A percentile compares a stretch with the other conserved stretches of the same genome.
Conservation (phyloP, 2,329 filamentous ascomycete genomes). For the Clarireedia monteithiana region DNA sequence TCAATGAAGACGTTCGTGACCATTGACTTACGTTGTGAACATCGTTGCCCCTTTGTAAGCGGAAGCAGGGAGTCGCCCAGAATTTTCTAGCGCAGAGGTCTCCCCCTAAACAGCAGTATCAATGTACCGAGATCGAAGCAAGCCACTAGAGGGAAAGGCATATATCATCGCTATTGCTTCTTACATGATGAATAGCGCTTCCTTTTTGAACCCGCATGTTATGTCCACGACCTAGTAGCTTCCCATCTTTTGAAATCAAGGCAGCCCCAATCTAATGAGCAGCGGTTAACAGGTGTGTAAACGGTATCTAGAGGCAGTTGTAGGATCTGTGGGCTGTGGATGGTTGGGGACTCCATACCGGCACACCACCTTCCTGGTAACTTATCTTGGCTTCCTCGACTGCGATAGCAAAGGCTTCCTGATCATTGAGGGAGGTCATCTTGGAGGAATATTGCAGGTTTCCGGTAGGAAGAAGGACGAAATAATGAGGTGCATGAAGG, state of each 20-base stretch:
- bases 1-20: not conserved
- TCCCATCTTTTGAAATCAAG: conserved; percentile 61
- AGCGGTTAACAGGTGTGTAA: not conserved
- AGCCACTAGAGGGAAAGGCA: conserved; percentile 9
- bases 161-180: conserved; percentile 13
- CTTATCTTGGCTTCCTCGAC: conserved; percentile 39
- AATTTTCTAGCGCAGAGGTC: conserved; percentile 67
- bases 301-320: not conserved
- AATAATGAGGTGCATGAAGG: not conserved
- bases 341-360: conserved; percentile 30
- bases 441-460: not conserved
- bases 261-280: conserved; percentile 41
- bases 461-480: not conserved
- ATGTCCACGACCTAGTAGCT: conserved; percentile 62
- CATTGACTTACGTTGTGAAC: conserved; percentile 54
- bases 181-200: conserved; percentile 64
- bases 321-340: too few relatives aligned
- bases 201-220: conserved; percentile 70
- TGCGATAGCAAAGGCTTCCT: conserved; percentile 37
- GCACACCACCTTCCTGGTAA: conserved; percentile 41
- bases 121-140: not conserved
- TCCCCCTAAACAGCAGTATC: conserved; percentile 49
- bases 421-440: conserved; percentile 27
- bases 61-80: conserved; percentile 61
- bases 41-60: conserved; percentile 68